These are phyloP conservation scores for Citrus reticulata DNA, from an alignment of 345 rosid species.

Conservation along the genomic window DNA sequence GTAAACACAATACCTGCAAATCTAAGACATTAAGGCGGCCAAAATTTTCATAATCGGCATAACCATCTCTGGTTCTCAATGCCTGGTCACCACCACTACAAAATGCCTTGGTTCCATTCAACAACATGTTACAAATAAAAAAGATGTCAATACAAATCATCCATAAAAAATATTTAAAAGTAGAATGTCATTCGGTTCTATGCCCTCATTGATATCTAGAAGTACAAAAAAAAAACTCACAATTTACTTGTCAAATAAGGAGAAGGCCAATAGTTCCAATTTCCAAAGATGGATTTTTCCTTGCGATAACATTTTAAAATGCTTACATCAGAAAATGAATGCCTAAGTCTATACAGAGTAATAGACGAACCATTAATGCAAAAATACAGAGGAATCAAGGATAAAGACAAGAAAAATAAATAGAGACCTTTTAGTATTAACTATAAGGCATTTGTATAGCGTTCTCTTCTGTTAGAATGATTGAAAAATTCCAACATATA, in stretches of 20 bases:
- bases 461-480: no score
- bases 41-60: slow-evolving; percentile 66
- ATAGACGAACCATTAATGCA: background rate
- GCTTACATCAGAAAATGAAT: background rate
- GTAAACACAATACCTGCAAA: slow-evolving; percentile 49
- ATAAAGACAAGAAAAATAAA: background rate
- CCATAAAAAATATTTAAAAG: background rate
- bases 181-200: background rate
- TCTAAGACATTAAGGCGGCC: slow-evolving; percentile 83
- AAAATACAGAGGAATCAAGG: background rate
- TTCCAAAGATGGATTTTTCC: background rate
- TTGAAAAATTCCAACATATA: no score
- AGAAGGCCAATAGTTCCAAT: background rate
- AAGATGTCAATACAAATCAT: background rate
- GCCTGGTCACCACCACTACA: slow-evolving; percentile 95
- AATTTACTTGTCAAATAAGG: background rate
- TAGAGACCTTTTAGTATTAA: background rate
- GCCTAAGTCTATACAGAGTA: background rate
- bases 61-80: slow-evolving; percentile 65
- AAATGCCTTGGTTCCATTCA: slow-evolving; percentile 86
- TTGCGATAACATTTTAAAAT: background rate
- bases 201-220: background rate
- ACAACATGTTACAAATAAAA: slow-evolving; percentile 13
- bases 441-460: no score
- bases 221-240: background rate